Evolutionary conservation across 768 basidiomycete species (phyloP).

Genomic region (Lyophyllum shimeji): DNA sequence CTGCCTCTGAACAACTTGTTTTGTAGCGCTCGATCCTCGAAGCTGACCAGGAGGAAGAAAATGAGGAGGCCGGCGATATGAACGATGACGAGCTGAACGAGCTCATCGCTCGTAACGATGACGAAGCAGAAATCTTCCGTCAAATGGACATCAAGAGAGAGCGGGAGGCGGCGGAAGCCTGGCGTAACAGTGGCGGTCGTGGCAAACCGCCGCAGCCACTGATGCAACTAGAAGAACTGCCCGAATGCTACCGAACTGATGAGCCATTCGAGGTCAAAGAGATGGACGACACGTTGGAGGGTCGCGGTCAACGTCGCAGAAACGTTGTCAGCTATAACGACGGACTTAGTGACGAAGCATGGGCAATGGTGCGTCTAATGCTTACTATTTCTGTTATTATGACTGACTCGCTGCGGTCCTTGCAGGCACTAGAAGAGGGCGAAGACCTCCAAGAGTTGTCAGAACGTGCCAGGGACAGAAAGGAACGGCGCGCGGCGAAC

Average conservation of each 20-base stretch:
- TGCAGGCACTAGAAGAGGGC: slow-evolving; percentile 75
- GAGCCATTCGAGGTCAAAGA: slow-evolving; percentile 71
- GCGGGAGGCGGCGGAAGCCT: slow-evolving; percentile 57
- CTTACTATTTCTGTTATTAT: not conserved
- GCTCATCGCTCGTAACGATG: slow-evolving; percentile 81
- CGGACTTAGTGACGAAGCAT: slow-evolving; percentile 91
- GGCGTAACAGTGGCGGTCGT: slow-evolving; percentile 73
- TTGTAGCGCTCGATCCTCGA: slow-evolving; percentile 83
- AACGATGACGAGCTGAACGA: slow-evolving; percentile 95
- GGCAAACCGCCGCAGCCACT: slow-evolving; percentile 77
- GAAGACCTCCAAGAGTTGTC: slow-evolving; percentile 76
- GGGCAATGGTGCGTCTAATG: slow-evolving; percentile 65
- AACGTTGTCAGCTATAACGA: slow-evolving; percentile 91
- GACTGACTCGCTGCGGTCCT: slow-evolving; percentile 2
- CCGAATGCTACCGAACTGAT: slow-evolving; percentile 86
- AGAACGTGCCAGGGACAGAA: slow-evolving; percentile 63
- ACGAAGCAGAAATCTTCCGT: slow-evolving; percentile 75
- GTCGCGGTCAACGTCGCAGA: slow-evolving; percentile 82
- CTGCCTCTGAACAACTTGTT: not conserved
- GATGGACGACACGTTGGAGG: slow-evolving; percentile 66
- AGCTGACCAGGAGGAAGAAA: slow-evolving; percentile 87
- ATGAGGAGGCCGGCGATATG: slow-evolving; percentile 89
- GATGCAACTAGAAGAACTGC: slow-evolving; percentile 87
- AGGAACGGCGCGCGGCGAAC: slow-evolving; percentile 59
- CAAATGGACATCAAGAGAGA: slow-evolving; percentile 83